These are phyloP conservation scores for Monilinia fructigena DNA, from an alignment of 2,329 filamentous ascomycete species.

Conservation along the genomic window DNA sequence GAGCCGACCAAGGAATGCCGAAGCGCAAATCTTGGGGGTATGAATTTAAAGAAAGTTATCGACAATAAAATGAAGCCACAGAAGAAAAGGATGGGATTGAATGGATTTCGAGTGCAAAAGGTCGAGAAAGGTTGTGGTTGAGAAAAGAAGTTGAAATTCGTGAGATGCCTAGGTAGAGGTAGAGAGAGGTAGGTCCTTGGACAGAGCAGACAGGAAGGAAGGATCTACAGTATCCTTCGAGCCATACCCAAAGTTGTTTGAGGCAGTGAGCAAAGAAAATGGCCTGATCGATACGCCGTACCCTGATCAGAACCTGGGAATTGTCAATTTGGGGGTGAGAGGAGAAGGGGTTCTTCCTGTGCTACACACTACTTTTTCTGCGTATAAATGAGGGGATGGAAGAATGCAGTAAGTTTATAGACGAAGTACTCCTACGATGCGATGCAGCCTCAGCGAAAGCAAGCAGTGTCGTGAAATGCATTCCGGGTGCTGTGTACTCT, in stretches of 20 bases:
- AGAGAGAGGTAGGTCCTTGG: background rate
- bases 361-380: background rate
- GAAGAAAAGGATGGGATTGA: background rate
- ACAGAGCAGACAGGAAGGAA: constrained; percentile 7
- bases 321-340: background rate
- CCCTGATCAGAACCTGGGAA: constrained; percentile 3
- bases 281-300: background rate
- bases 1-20: constrained; percentile 33
- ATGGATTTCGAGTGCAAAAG: constrained; percentile 1
- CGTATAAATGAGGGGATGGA: constrained; percentile 12
- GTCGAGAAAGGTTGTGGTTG: constrained; percentile 5
- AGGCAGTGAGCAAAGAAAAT: background rate
- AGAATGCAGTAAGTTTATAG: background rate
- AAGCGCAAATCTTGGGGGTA: constrained; percentile 26
- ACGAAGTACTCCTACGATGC: background rate
- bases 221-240: constrained; percentile 6
- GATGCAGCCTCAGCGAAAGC: background rate
- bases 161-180: too few relatives aligned
- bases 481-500: background rate
- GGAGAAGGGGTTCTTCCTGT: background rate
- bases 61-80: constrained; percentile 9
- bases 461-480: background rate
- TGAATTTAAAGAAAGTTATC: constrained; percentile 19
- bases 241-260: background rate
- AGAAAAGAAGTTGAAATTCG: constrained; percentile 10